phyloP scores from a whole-genome alignment of 805 yeast species.

The Metschnikowia arizonensis region DNA sequence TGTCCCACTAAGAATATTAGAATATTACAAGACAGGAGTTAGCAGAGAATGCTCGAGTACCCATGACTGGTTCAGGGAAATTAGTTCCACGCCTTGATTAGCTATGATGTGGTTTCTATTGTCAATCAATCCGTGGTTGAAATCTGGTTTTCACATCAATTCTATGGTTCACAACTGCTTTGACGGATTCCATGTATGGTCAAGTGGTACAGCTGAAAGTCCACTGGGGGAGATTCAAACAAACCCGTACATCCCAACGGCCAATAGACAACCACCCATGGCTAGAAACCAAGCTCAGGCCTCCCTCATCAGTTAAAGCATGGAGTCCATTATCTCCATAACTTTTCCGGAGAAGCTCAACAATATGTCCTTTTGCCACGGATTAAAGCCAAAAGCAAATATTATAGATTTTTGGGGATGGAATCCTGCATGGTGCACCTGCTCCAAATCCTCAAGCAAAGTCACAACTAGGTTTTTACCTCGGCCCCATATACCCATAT shows the following conservation, averaged over 20 bases:
- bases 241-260: no score
- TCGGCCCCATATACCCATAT: background rate
- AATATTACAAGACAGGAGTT: slow-evolving; percentile 25
- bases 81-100: slow-evolving; percentile 5
- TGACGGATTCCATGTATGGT: slow-evolving; percentile 53
- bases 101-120: slow-evolving; percentile 7
- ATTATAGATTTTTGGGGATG: slow-evolving; percentile 10
- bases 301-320: slow-evolving; percentile 18
- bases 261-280: no score
- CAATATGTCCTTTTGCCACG: slow-evolving; percentile 10
- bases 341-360: slow-evolving; percentile 6
- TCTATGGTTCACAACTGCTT: slow-evolving; percentile 31
- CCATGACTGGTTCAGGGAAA: slow-evolving; percentile 5
- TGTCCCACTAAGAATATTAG: slow-evolving; percentile 42
- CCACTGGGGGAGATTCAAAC: slow-evolving; percentile 84
- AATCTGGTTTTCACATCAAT: slow-evolving; percentile 28
- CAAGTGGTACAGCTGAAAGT: slow-evolving; percentile 74
- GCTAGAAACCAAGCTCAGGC: slow-evolving; percentile 9
- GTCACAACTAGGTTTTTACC: slow-evolving; percentile 60
- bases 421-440: slow-evolving; percentile 8
- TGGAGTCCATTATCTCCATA: slow-evolving; percentile 13
- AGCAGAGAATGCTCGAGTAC: slow-evolving; percentile 13
- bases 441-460: slow-evolving; percentile 45
- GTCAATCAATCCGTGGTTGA: slow-evolving; percentile 9
- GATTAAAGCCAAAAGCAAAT: slow-evolving; percentile 15